phyloP scores from a whole-genome alignment of 2,329 filamentous ascomycete species.

The Cryphonectria carpinicola region DNA sequence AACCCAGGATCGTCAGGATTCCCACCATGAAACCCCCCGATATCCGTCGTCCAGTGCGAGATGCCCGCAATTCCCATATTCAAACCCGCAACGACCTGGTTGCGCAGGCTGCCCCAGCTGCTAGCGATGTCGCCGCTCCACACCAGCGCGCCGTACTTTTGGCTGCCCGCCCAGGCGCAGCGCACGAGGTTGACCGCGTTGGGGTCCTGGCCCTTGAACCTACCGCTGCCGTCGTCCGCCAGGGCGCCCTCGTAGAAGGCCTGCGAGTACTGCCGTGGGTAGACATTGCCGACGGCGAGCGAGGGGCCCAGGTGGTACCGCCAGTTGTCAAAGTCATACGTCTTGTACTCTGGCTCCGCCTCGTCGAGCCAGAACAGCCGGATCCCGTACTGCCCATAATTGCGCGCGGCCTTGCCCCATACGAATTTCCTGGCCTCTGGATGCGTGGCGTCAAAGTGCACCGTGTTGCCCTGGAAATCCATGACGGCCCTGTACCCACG shows the following conservation, averaged over 20 bases:
- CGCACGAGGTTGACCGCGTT: slow-evolving; percentile 60
- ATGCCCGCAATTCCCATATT: slow-evolving; percentile 69
- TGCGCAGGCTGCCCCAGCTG: slow-evolving; percentile 62
- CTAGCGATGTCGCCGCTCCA: slow-evolving; percentile 71
- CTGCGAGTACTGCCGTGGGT: slow-evolving; percentile 60
- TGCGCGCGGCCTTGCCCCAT: slow-evolving; percentile 61
- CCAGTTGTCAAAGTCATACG: slow-evolving; percentile 70
- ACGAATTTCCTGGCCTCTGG: slow-evolving; percentile 61
- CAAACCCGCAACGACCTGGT: slow-evolving; percentile 65
- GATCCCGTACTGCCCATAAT: slow-evolving; percentile 67
- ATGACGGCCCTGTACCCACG: slow-evolving; percentile 62
- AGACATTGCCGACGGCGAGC: slow-evolving; percentile 59
- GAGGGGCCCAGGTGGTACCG: slow-evolving; percentile 61
- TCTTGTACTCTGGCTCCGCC: slow-evolving; percentile 67
- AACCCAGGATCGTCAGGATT: slow-evolving; percentile 59
- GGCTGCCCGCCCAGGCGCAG: slow-evolving; percentile 57
- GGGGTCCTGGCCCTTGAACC: slow-evolving; percentile 24
- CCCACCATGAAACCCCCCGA: slow-evolving; percentile 71
- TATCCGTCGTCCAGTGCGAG: slow-evolving; percentile 73
- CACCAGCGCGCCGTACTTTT: slow-evolving; percentile 67
- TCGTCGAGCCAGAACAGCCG: slow-evolving; percentile 71
- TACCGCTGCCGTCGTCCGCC: slow-evolving; percentile 41
- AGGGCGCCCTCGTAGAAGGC: slow-evolving; percentile 64
- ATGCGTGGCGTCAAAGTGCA: slow-evolving; percentile 68
- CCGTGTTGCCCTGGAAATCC: slow-evolving; percentile 61